Evolutionary conservation across 2,329 filamentous ascomycete genomes (phyloP).

Genomic region (Neofusicoccum umdonicola): DNA sequence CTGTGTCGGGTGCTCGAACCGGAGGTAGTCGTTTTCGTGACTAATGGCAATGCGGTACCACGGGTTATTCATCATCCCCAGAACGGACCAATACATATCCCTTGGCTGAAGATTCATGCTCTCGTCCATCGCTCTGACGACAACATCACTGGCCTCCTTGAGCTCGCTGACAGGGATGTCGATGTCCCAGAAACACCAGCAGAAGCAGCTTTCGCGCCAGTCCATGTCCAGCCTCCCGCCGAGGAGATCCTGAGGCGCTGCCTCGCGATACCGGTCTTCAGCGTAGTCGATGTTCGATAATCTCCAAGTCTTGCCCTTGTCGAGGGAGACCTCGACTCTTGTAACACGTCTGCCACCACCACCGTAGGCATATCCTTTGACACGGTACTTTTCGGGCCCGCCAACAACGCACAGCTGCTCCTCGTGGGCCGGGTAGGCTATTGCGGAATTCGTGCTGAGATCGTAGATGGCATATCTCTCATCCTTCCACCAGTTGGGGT

Average conservation of each 20-base stretch:
- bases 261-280: conserved; percentile 77
- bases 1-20: conserved; percentile 87
- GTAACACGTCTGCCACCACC: conserved; percentile 83
- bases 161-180: conserved; percentile 64
- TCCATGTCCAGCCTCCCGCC: conserved; percentile 77
- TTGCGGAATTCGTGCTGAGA: conserved; percentile 81
- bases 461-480: conserved; percentile 93
- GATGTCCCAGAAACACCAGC: conserved; percentile 90
- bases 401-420: conserved; percentile 59
- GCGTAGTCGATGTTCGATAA: conserved; percentile 76
- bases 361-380: conserved; percentile 82
- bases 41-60: conserved; percentile 83
- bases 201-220: conserved; percentile 79
- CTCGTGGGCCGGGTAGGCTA: conserved; percentile 75
- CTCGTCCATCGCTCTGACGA: conserved; percentile 88
- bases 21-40: conserved; percentile 61
- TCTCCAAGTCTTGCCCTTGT: conserved; percentile 77
- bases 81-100: conserved; percentile 94
- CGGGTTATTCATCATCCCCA: conserved; percentile 98
- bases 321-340: conserved; percentile 76
- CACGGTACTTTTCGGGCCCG: conserved; percentile 57
- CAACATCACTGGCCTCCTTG: conserved; percentile 64
- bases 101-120: conserved; percentile 80
- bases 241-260: conserved; percentile 63
- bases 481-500: conserved; percentile 79